A percentile compares a stretch with the other conserved stretches of the same genome.
Evolutionary conservation across 2,329 filamentous ascomycete genomes (phyloP).

Genomic region (Seiridium unicorne): DNA sequence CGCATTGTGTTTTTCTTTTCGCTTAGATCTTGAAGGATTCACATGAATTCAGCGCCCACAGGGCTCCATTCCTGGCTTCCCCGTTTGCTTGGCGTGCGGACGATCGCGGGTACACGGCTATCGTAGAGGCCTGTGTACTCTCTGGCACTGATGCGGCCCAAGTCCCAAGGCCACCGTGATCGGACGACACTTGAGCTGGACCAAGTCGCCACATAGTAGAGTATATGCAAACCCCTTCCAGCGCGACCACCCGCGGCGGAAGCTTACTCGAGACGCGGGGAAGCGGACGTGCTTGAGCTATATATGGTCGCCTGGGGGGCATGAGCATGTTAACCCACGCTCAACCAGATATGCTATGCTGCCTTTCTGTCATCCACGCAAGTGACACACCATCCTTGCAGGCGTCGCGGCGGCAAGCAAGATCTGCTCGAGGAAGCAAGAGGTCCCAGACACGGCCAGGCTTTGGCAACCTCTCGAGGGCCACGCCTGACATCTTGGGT

Average conservation of each 20-base stretch:
- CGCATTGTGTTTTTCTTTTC: not conserved
- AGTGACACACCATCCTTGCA: not conserved
- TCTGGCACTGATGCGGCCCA: not conserved
- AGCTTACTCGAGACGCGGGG: not conserved
- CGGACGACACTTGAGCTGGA: not conserved
- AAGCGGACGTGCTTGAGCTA: not conserved
- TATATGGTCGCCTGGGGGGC: not conserved
- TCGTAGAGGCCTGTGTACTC: not conserved
- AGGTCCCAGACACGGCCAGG: too few species aligned
- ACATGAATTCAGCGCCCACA: not conserved
- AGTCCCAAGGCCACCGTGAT: not conserved
- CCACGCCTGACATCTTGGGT: too few species aligned
- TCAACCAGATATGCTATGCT: not conserved
- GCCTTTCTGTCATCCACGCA: not conserved
- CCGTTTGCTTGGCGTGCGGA: not conserved
- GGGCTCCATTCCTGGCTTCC: not conserved
- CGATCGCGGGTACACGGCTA: not conserved
- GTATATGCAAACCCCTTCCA: not conserved
- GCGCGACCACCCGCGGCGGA: too few species aligned
- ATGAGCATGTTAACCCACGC: not conserved
- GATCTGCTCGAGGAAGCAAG: too few species aligned
- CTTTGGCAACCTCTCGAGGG: too few species aligned
- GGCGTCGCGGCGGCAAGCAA: too few species aligned
- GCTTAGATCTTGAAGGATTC: not conserved
- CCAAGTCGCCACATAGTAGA: not conserved